phyloP scores from a whole-genome alignment of 75 land plant species.

The Ceratopteris richardii region DNA sequence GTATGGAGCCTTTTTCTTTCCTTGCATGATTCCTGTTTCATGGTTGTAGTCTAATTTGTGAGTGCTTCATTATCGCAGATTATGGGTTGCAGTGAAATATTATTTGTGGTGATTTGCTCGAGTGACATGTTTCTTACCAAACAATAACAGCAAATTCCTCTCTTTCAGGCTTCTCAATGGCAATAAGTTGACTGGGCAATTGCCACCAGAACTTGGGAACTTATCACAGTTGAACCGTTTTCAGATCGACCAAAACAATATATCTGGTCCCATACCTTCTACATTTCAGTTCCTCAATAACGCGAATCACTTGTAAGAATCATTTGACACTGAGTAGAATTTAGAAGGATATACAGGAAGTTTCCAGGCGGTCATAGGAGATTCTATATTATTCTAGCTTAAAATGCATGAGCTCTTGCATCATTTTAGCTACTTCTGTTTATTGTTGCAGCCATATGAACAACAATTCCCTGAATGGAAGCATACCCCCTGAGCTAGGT shows the following conservation, averaged over 20 bases:
- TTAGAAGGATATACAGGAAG: neutral
- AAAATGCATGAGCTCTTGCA: no score
- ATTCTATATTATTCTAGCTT: no score
- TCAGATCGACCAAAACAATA: slow-evolving; percentile 65
- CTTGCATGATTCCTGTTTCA: neutral
- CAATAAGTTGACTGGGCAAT: slow-evolving; percentile 53
- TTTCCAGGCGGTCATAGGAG: neutral
- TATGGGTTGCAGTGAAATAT: no score
- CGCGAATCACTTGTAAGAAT: slow-evolving; percentile 39
- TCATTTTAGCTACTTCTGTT: neutral
- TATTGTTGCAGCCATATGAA: slow-evolving; percentile 59
- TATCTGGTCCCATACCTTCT: slow-evolving; percentile 68
- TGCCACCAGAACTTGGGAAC: slow-evolving; percentile 72
- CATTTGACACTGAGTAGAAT: neutral
- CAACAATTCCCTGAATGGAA: slow-evolving; percentile 65
- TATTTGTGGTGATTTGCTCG: no score
- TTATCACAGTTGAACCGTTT: slow-evolving; percentile 49
- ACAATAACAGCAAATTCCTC: no score
- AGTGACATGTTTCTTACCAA: neutral
- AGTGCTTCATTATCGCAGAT: no score
- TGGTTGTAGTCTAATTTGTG: no score
- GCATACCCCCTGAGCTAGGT: slow-evolving; percentile 55
- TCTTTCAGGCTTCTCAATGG: slow-evolving; percentile 67
- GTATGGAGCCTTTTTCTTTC: slow-evolving; percentile 21
- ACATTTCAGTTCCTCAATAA: slow-evolving; percentile 52